phyloP scores from a whole-genome alignment of 2,329 filamentous ascomycete genomes.

The Curvularia hawaiiensis region DNA sequence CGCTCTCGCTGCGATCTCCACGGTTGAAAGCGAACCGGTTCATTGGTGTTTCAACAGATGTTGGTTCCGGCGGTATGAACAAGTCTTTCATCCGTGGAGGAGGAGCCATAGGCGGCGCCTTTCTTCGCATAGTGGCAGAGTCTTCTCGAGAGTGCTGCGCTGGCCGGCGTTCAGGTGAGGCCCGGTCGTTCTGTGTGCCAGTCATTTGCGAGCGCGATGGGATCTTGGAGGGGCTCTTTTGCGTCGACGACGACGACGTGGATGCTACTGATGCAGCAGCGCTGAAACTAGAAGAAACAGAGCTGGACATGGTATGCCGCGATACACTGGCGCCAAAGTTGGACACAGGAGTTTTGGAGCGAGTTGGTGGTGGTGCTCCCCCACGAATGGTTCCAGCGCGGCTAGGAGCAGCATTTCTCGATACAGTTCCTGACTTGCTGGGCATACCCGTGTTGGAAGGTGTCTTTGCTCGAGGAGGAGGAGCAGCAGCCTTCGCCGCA shows the following conservation, averaged over 20 bases:
- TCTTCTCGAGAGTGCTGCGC: conserved; percentile 41
- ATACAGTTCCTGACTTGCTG: conserved; percentile 31
- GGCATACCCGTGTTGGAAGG: conserved; percentile 59
- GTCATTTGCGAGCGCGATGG: conserved; percentile 72
- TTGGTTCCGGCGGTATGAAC: conserved; percentile 57
- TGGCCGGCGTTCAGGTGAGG: conserved; percentile 74
- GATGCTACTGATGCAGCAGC: conserved; percentile 43
- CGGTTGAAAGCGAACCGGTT: conserved; percentile 47
- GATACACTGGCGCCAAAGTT: conserved; percentile 45
- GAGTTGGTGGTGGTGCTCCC: conserved; percentile 45
- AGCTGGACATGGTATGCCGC: conserved; percentile 46
- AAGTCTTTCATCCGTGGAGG: conserved; percentile 94
- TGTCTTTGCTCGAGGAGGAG: conserved; percentile 75
- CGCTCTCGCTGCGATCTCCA: conserved; percentile 60
- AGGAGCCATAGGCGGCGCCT: conserved; percentile 58
- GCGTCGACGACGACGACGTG: conserved; percentile 33
- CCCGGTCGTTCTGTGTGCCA: conserved; percentile 71
- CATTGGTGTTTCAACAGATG: conserved; percentile 50
- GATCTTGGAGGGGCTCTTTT: conserved; percentile 69
- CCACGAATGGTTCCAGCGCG: conserved; percentile 50
- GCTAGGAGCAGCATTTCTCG: conserved; percentile 39
- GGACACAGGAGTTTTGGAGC: conserved; percentile 51
- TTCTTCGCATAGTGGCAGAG: conserved; percentile 43
- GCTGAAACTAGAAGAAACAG: conserved; percentile 28
- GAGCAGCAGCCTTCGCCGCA: conserved; percentile 61